Conservation (phyloP, 78 protist genomes). For the Creolimax fragrantissima region DNA sequence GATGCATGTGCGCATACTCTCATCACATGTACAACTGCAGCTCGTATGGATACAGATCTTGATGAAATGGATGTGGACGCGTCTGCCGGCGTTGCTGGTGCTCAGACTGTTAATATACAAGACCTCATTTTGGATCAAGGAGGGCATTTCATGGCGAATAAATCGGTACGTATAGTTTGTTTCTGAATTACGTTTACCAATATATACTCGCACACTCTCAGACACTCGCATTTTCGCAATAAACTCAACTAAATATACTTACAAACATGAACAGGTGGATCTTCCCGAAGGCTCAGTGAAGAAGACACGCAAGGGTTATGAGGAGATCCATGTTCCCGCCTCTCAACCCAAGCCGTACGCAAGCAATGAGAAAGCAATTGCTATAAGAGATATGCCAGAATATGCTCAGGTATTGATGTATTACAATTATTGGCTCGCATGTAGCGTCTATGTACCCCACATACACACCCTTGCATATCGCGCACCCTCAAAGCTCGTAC, state of each 20-base stretch:
- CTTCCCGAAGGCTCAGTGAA: slow-evolving; percentile 67
- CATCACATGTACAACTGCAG: too few species aligned
- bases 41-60: not conserved
- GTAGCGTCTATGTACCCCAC: too few species aligned
- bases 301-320: slow-evolving; percentile 63
- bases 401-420: too few species aligned
- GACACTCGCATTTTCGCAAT: too few species aligned
- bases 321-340: slow-evolving; percentile 81
- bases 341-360: slow-evolving; percentile 20
- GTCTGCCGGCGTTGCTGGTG: not conserved
- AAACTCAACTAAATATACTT: too few species aligned
- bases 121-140: slow-evolving; percentile 67
- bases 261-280: not conserved
- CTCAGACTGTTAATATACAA: slow-evolving; percentile 37
- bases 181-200: too few species aligned
- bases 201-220: too few species aligned
- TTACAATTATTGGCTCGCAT: too few species aligned
- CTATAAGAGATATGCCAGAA: slow-evolving; percentile 53
- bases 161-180: not conserved
- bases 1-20: too few species aligned
- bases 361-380: slow-evolving; percentile 22
- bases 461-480: too few species aligned
- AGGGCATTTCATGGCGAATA: slow-evolving; percentile 76
- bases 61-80: not conserved
- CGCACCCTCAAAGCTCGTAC: too few species aligned